Conservation (phyloP, 2,329 filamentous ascomycete genomes). For the Calonectria hawksworthii region DNA sequence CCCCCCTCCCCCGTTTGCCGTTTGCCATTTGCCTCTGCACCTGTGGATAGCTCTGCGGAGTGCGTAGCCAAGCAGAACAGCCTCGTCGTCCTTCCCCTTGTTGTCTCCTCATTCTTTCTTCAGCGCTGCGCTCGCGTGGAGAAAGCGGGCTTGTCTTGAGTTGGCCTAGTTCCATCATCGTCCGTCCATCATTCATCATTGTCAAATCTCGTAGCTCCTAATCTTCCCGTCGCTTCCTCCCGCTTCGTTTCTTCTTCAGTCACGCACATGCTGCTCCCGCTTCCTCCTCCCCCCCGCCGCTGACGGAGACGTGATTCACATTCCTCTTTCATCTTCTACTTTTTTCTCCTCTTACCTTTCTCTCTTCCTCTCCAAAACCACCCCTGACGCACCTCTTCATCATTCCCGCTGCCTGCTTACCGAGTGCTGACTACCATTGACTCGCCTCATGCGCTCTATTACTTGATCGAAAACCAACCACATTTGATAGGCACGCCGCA, state of each 20-base stretch:
- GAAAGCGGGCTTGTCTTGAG: slow-evolving; percentile 16
- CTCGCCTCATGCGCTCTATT: neutral
- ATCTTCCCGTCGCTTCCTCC: slow-evolving; percentile 17
- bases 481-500: slow-evolving; percentile 13
- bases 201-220: slow-evolving; percentile 23
- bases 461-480: neutral
- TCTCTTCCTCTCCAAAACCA: neutral
- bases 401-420: neutral
- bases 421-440: slow-evolving; percentile 3
- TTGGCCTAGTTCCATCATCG: slow-evolving; percentile 17
- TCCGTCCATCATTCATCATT: slow-evolving; percentile 22
- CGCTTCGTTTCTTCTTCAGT: neutral
- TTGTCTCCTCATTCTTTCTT: slow-evolving; percentile 4
- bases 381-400: neutral
- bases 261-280: neutral
- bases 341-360: neutral
- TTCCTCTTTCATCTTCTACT: neutral
- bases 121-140: slow-evolving; percentile 7
- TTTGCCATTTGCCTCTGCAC: neutral
- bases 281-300: neutral
- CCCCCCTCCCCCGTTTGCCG: neutral
- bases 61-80: neutral
- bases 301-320: neutral
- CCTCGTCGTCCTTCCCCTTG: neutral
- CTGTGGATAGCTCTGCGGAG: neutral